Percentiles rank a stretch among this genome's conserved stretches.
These are phyloP conservation scores for Fusarium hainanense DNA, from an alignment of 2,329 filamentous ascomycete species.

Conservation along the genomic window DNA sequence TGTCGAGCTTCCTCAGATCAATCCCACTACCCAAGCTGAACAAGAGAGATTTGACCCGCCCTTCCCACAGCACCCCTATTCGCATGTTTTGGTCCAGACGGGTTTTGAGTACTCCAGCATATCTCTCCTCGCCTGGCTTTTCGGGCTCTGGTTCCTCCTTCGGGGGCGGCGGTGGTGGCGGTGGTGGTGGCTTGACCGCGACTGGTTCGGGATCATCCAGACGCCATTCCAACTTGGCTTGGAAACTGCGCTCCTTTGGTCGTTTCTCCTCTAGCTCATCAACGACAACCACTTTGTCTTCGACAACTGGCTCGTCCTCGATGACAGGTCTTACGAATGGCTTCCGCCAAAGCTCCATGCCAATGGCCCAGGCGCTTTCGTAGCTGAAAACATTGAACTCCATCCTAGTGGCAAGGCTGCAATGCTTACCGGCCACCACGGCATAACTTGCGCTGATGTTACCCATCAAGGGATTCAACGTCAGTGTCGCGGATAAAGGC, in stretches of 20 bases:
- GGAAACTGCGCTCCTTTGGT: constrained; percentile 58
- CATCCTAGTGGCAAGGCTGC: constrained; percentile 89
- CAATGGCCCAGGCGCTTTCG: constrained; percentile 92
- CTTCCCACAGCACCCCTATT: constrained; percentile 91
- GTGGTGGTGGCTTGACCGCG: constrained; percentile 11
- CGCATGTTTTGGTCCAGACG: constrained; percentile 88
- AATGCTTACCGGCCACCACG: constrained; percentile 83
- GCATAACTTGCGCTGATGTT: constrained; percentile 93
- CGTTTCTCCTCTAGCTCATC: constrained; percentile 28
- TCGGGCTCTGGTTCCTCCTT: constrained; percentile 31
- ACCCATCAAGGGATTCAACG: constrained; percentile 93
- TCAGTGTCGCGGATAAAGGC: constrained; percentile 92
- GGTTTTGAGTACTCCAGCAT: constrained; percentile 89
- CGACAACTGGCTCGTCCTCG: constrained; percentile 46
- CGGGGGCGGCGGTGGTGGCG: constrained; percentile 8
- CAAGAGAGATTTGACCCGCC: constrained; percentile 88
- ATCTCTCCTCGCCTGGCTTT: constrained; percentile 67
- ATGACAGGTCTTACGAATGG: constrained; percentile 55
- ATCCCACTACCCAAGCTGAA: constrained; percentile 91
- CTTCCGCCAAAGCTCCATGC: constrained; percentile 91
- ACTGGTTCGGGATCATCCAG: constrained; percentile 54
- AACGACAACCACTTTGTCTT: constrained; percentile 43
- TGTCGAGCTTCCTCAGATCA: constrained; percentile 79
- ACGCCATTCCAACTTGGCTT: constrained; percentile 65
- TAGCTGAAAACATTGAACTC: constrained; percentile 99